Conservation (phyloP, 306 rosid species). For the Fagus crenata region DNA sequence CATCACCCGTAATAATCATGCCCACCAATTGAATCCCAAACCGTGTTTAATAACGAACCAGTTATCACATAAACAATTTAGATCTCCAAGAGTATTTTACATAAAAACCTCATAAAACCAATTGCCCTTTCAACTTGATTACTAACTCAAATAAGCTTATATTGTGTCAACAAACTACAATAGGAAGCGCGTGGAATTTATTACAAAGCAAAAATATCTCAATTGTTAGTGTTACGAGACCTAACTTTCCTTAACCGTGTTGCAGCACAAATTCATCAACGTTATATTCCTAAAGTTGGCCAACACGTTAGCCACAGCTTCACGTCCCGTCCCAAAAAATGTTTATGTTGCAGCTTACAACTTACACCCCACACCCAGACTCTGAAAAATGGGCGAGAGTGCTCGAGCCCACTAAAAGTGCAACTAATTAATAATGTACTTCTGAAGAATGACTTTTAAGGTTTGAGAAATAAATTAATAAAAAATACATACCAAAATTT, state of each 20-base stretch:
- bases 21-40: neutral
- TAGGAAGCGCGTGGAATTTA: neutral
- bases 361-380: no score
- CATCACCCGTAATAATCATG: neutral
- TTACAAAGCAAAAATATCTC: neutral
- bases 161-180: neutral
- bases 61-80: neutral
- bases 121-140: no score
- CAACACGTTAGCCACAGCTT: neutral
- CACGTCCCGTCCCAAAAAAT: conserved; percentile 7
- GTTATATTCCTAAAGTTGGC: neutral
- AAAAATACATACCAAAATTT: neutral
- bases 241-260: neutral
- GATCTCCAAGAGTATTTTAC: no score
- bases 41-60: neutral
- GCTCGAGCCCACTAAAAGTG: conserved; percentile 31
- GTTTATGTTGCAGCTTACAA: no score
- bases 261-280: neutral
- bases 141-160: no score
- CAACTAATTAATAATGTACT: conserved; percentile 34
- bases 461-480: conserved; percentile 15
- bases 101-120: no score
- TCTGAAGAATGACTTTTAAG: conserved; percentile 26
- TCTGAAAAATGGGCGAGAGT: neutral
- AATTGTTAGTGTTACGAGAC: neutral